Percentiles rank a stretch among this genome's conserved stretches.
These are phyloP conservation scores for Fusarium sp. DNA, from an alignment of 2,329 filamentous ascomycete genomes.

Conservation along the genomic window DNA sequence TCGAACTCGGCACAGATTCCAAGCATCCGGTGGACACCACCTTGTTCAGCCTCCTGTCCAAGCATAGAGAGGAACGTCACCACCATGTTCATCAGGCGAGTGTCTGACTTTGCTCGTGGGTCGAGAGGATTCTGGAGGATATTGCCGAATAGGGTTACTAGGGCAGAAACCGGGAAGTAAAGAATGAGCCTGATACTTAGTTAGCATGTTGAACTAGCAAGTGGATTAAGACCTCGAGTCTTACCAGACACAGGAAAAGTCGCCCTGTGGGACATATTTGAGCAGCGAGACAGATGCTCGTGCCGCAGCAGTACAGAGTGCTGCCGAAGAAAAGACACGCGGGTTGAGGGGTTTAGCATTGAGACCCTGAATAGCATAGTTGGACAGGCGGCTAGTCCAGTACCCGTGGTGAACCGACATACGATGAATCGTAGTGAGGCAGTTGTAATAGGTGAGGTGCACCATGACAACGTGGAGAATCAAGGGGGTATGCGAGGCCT, in stretches of 20 bases:
- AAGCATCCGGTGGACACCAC: conserved; percentile 93
- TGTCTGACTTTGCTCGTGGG: conserved; percentile 86
- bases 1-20: conserved; percentile 96
- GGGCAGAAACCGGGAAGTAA: conserved; percentile 95
- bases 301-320: conserved; percentile 91
- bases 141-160: conserved; percentile 96
- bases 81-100: conserved; percentile 91
- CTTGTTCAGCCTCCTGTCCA: conserved; percentile 88
- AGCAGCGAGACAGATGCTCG: conserved; percentile 92
- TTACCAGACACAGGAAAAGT: conserved; percentile 95
- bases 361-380: conserved; percentile 93
- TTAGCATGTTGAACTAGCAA: conserved; percentile 42
- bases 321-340: conserved; percentile 92
- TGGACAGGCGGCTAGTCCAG: conserved; percentile 94
- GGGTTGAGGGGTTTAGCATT: conserved; percentile 93
- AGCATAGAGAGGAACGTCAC: conserved; percentile 92
- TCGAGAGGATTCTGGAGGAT: conserved; percentile 96
- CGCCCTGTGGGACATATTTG: conserved; percentile 95
- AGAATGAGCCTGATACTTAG: conserved; percentile 76
- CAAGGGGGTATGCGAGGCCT: conserved; percentile 90
- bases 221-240: conserved; percentile 47
- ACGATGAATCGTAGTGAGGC: conserved; percentile 94
- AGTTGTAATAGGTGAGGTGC: conserved; percentile 98
- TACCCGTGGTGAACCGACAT: conserved; percentile 99
- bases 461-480: conserved; percentile 94